phyloP scores from a whole-genome alignment of 108 stramenopile species.

The Conticribra guillardii region DNA sequence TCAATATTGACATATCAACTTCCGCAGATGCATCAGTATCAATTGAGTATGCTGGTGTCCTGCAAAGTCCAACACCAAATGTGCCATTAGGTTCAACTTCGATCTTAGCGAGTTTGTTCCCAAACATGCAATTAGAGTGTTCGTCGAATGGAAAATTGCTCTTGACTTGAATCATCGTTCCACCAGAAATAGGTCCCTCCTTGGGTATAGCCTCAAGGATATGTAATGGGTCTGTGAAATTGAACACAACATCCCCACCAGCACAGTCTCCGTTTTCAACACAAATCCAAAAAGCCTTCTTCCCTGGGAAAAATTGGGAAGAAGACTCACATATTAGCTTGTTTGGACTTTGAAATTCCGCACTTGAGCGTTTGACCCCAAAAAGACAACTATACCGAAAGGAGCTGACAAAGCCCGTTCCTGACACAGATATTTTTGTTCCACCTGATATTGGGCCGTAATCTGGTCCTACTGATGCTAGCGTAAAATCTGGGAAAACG shows the following conservation, averaged over 20 bases:
- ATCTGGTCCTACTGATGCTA: slow-evolving; percentile 16
- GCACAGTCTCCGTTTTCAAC: slow-evolving; percentile 20
- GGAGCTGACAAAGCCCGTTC: slow-evolving; percentile 17
- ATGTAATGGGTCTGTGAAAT: slow-evolving; percentile 22
- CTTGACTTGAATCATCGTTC: slow-evolving; percentile 15
- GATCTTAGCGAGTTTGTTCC: slow-evolving; percentile 6
- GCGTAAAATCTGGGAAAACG: slow-evolving; percentile 14
- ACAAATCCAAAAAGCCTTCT: slow-evolving; percentile 22
- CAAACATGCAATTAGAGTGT: slow-evolving; percentile 24
- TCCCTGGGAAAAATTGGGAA: neutral
- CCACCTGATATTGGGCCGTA: slow-evolving; percentile 27
- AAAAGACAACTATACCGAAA: slow-evolving; percentile 30
- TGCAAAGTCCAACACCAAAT: slow-evolving; percentile 14
- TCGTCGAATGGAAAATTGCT: slow-evolving; percentile 9
- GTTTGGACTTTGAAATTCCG: slow-evolving; percentile 21
- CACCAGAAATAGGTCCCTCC: slow-evolving; percentile 29
- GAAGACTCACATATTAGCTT: slow-evolving; percentile 10
- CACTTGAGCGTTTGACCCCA: slow-evolving; percentile 6
- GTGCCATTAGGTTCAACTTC: neutral
- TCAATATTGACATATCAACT: slow-evolving; percentile 22
- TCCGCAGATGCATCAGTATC: neutral
- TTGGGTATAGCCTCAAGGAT: slow-evolving; percentile 22
- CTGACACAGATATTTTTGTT: slow-evolving; percentile 10
- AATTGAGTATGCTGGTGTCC: slow-evolving; percentile 4
- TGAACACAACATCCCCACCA: slow-evolving; percentile 2